phyloP scores from a whole-genome alignment of 768 basidiomycete genomes.

The Strobilomyces confusus region DNA sequence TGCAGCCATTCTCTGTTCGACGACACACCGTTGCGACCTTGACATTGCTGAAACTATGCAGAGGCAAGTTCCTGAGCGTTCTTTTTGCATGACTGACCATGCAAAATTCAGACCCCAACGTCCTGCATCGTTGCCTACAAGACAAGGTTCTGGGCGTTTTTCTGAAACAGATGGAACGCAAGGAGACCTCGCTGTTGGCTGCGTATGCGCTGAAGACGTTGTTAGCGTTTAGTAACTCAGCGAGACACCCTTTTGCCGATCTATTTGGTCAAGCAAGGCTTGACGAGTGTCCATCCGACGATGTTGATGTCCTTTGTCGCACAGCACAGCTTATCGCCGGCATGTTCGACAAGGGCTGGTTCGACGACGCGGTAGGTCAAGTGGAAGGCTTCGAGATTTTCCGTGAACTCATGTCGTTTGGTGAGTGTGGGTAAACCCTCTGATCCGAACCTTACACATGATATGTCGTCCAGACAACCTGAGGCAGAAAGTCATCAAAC shows the following conservation, averaged over 20 bases:
- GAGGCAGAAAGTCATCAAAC: too few relatives aligned
- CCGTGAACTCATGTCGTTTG: neutral
- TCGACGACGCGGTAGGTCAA: neutral
- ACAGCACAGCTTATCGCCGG: too few relatives aligned
- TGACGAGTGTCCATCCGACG: too few relatives aligned
- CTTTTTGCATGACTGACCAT: neutral
- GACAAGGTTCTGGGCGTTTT: neutral
- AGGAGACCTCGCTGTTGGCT: too few relatives aligned
- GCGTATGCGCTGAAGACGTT: neutral
- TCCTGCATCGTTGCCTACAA: neutral
- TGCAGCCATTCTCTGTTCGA: too few relatives aligned
- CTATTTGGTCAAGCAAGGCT: too few relatives aligned
- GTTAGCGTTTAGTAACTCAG: neutral
- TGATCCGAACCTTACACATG: too few relatives aligned
- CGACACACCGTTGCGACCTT: slow-evolving; percentile 1
- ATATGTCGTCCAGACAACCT: too few relatives aligned
- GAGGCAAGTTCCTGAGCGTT: too few relatives aligned
- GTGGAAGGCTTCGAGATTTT: neutral
- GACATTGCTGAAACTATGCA: slow-evolving; percentile 9
- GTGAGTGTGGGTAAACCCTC: neutral
- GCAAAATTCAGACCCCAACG: neutral
- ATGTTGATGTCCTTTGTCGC: too few relatives aligned
- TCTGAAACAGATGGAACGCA: neutral
- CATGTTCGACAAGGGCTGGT: neutral
- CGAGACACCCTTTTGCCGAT: neutral